Base-by-base conservation (phyloP, 805 yeast genomes). In the Candida qinlingensis region DNA sequence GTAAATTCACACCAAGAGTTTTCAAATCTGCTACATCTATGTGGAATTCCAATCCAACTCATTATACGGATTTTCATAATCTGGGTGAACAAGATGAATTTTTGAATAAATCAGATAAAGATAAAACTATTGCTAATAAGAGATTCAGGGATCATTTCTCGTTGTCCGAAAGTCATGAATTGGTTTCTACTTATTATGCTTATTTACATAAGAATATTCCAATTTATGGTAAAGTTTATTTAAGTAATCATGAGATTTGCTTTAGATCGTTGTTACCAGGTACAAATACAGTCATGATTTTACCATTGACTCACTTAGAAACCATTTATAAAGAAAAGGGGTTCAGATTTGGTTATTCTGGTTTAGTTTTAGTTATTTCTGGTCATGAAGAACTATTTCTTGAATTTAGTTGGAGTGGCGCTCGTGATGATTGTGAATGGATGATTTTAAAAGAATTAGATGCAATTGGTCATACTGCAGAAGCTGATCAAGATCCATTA, bases 261-360 rank as follows among this genome's bases (percentile, higher is more conserved):
- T 92, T 86, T 66, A 72, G 94, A 51, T 83, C 96, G 36, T 69
- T 88, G 36, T 59, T 88, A 4, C 95, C 95, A 0, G 94, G 95
- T 0, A 74, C 85, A 0, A 76, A 78, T 36, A 85, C 96, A 1
- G 79, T 79, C 49, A 87, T 92, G 96, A 79, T 90, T 6, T 65
- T 92, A 7, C 98, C 98, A 0, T 67, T 86, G 37, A 59, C 60
- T 5, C 95, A 88, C 57, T 69, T 92, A 29, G 95, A 86, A 54
- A 80, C 75, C 42, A 83, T 86, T 46, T 74, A 76, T 45, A 78
- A 75, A 51, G 90, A 84, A 55, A 79, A 76, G 42, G 90, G 92
- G 0, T 77, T 81, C 53, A 71, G 85, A 54, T 78, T 88, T 58
- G 81, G 81, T 0, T 87, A 85, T 60, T 76, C 79, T 34, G 92